A percentile compares a stretch with the other conserved stretches of the same genome.
These are phyloP conservation scores for Aspergillus sclerotiicarbonarius DNA, from an alignment of 495 filamentous ascomycete genomes.

Conservation along the genomic window DNA sequence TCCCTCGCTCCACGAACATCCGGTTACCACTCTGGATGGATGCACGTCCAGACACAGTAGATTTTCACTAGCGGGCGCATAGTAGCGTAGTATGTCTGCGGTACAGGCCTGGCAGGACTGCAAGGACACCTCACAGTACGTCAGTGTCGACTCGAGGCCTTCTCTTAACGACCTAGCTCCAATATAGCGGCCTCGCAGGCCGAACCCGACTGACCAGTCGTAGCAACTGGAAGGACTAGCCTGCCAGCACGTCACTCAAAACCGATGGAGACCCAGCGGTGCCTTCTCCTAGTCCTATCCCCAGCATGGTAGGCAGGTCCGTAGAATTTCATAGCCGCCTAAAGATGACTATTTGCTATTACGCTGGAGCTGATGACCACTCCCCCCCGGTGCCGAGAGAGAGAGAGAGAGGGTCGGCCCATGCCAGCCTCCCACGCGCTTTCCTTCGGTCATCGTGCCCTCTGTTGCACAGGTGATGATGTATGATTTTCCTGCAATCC, in stretches of 20 bases:
- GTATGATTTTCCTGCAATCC: conserved; percentile 19
- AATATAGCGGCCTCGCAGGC: conserved; percentile 17
- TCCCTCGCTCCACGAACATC: neutral
- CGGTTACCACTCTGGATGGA: neutral
- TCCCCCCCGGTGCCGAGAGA: conserved; percentile 17
- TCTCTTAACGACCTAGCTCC: conserved; percentile 18
- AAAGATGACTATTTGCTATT: conserved; percentile 11
- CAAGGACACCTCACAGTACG: conserved; percentile 29
- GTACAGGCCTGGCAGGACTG: conserved; percentile 15
- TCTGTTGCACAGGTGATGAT: conserved; percentile 21
- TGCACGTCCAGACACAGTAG: conserved; percentile 2
- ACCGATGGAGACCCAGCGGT: conserved; percentile 13
- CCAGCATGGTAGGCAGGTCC: conserved; percentile 8
- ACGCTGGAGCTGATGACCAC: conserved; percentile 23
- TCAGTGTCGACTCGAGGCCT: conserved; percentile 22
- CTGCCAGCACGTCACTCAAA: conserved; percentile 17
- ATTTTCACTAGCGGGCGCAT: conserved; percentile 8
- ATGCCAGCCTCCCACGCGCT: conserved; percentile 22
- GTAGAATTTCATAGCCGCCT: conserved; percentile 13
- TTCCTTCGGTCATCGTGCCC: conserved; percentile 6
- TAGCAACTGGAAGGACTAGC: conserved; percentile 14
- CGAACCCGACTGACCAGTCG: conserved; percentile 20
- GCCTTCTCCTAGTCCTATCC: conserved; percentile 5
- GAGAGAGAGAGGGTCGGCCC: conserved; percentile 15
- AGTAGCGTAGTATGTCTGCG: conserved; percentile 3